Evolutionary conservation across 108 stramenopile species (phyloP).

Genomic region (Asterionellopsis glacialis): DNA sequence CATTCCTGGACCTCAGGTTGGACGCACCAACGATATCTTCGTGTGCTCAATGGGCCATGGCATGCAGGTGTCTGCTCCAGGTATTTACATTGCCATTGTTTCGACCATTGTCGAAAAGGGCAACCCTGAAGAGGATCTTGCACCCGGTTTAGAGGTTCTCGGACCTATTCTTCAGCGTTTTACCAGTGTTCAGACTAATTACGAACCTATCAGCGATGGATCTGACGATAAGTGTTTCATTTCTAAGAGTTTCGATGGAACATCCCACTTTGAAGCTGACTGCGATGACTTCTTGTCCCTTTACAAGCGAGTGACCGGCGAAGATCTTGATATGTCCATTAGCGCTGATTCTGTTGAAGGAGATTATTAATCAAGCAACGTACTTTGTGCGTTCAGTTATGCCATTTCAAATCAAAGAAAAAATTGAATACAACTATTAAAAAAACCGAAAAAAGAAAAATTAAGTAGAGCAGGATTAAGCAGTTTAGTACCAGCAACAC

Average conservation of each 20-base stretch:
- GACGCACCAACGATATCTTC: conserved; percentile 95
- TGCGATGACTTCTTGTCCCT: conserved; percentile 86
- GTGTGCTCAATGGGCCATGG: conserved; percentile 81
- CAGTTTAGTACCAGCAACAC: too few relatives aligned
- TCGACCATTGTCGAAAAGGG: conserved; percentile 92
- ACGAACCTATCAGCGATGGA: conserved; percentile 89
- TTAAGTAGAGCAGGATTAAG: too few relatives aligned
- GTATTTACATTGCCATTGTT: conserved; percentile 96
- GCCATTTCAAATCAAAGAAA: neutral
- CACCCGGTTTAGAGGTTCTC: conserved; percentile 87
- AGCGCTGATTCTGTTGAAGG: conserved; percentile 85
- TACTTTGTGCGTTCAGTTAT: neutral
- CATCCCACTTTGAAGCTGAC: conserved; percentile 97
- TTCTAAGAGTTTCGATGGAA: conserved; percentile 92
- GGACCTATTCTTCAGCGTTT: conserved; percentile 93
- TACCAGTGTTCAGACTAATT: conserved; percentile 85
- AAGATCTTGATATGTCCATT: conserved; percentile 92
- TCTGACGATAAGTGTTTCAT: conserved; percentile 90
- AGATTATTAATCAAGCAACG: conserved; percentile 64
- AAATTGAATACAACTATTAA: neutral
- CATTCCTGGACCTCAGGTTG: conserved; percentile 96
- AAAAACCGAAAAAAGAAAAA: too few relatives aligned
- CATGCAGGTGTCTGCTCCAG: conserved; percentile 78
- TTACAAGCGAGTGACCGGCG: conserved; percentile 95
- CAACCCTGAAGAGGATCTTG: conserved; percentile 91